Conservation (phyloP, 140 eudicot species). For the Flaveria floridana region DNA sequence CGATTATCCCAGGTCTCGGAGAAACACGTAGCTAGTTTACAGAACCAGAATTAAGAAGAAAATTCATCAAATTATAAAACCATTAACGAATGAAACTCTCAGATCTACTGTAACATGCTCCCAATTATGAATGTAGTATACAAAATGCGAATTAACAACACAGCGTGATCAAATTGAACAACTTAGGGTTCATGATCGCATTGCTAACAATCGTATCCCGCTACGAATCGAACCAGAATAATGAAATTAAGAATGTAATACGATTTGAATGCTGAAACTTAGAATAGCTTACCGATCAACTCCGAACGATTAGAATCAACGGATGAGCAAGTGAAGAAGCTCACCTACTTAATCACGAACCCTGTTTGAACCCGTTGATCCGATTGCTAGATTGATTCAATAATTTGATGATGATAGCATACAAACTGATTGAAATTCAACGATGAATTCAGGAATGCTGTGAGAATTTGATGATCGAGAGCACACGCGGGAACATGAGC, state of each 20-base stretch:
- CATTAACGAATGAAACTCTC: background rate
- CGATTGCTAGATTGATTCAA: constrained; percentile 24
- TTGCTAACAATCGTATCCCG: constrained; percentile 17
- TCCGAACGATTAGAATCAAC: background rate
- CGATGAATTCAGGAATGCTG: background rate
- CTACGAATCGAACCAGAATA: background rate
- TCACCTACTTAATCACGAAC: constrained; percentile 20
- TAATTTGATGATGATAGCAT: background rate
- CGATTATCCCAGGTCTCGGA: constrained; percentile 5
- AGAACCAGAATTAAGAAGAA: constrained; percentile 13
- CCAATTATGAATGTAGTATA: constrained; percentile 6
- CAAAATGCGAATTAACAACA: background rate
- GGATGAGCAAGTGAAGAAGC: constrained; percentile 9
- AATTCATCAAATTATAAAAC: constrained; percentile 5
- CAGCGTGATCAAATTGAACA: constrained; percentile 18
- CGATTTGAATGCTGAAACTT: background rate
- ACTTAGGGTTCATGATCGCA: constrained; percentile 25
- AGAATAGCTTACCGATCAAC: background rate
- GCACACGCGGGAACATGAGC: constrained; percentile 22
- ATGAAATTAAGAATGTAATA: constrained; percentile 5
- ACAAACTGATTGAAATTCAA: constrained; percentile 24
- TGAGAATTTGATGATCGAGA: constrained; percentile 21
- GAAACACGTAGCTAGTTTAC: constrained; percentile 20
- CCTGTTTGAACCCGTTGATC: constrained; percentile 12
- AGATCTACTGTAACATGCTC: background rate